Evolutionary conservation across 768 basidiomycete species (phyloP).

Genomic region (Panaeolus papilionaceus): DNA sequence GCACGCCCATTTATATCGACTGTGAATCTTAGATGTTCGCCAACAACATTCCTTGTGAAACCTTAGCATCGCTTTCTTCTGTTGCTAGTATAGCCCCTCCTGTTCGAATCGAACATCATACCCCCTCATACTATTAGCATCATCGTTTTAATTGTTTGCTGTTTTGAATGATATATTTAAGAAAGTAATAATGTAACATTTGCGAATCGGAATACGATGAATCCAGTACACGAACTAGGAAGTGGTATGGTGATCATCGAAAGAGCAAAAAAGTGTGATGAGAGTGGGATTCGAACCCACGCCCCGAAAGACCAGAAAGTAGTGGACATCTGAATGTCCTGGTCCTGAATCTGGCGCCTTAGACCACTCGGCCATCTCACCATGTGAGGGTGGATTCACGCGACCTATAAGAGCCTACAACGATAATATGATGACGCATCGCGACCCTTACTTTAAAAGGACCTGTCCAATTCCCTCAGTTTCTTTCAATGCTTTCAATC

Average conservation of each 20-base stretch:
- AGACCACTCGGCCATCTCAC: conserved; percentile 88
- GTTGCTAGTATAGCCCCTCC: neutral
- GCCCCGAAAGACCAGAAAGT: conserved; percentile 30
- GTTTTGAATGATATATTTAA: neutral
- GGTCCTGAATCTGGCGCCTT: conserved; percentile 85
- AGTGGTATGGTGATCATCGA: neutral
- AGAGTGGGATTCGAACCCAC: conserved; percentile 62
- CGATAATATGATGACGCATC: too few species aligned
- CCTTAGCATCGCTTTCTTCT: neutral
- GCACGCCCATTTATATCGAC: neutral
- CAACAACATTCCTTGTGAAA: neutral
- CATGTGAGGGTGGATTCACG: conserved; percentile 9
- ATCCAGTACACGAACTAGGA: neutral
- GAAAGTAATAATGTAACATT: neutral
- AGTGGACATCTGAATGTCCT: conserved; percentile 23
- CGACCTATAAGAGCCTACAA: neutral
- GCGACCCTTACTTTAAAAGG: too few species aligned
- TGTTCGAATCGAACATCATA: conserved; percentile 8
- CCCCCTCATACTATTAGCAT: neutral
- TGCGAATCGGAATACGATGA: neutral
- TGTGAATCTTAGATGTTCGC: neutral
- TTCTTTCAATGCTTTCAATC: too few species aligned
- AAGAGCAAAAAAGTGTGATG: conserved; percentile 25
- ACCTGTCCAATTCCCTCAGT: too few species aligned
- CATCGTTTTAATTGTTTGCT: conserved; percentile 1